Base-by-base conservation (phyloP, 768 basidiomycete genomes). In the Tricholomella constricta region DNA sequence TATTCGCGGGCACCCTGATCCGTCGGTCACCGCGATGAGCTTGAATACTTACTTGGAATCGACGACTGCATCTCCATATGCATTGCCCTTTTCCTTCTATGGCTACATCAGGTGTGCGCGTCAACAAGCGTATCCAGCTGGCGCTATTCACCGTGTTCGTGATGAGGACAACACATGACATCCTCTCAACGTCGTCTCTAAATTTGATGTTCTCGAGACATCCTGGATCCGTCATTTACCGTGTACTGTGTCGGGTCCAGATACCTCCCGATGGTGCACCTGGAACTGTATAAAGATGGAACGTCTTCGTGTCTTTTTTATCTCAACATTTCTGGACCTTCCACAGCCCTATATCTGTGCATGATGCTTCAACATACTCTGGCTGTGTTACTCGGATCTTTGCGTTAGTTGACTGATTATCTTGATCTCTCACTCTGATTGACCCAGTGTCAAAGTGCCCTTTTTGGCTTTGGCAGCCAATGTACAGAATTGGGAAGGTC, bases 361-460 rank as follows among this genome's bases (percentile, higher is more conserved):
- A 27, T 37, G 29, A 57, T 57, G 56, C 20, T 35, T 43, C 26
- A 14, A 34, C 23, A 32, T 6, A 23, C 35, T 31, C 12, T 40
- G 29, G 7, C 22, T 35, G 11, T n/a, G 20, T 7, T 40, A 10
- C 15, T 56, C 29, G 42, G 47, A 40, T 56, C 50, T 48, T 52
- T 52, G 19, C 25, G 55, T 56, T 27, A 11, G 55, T 45, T 27
- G 29, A 31, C 6, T 38, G 29, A 26, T 35, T 14, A 17, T 49
- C 12, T 36, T 23, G 34, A 22, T 9, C 32, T 38, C 3, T 12
- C 20, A 17, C 17, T 17, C 26, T 49, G n/a, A 51, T 20, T 34
- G 15, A 38, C 26, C 26, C 26, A 3, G n/a, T 17, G 20, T 32
- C 49, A 34, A 45, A 54, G 53, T 57, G 63, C 68, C 59, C 60